Evolutionary conservation across 352 stramenopile genomes (phyloP), one percentile per base, ranked within the genome.

Genomic region (Pythium dissotocum): DNA sequence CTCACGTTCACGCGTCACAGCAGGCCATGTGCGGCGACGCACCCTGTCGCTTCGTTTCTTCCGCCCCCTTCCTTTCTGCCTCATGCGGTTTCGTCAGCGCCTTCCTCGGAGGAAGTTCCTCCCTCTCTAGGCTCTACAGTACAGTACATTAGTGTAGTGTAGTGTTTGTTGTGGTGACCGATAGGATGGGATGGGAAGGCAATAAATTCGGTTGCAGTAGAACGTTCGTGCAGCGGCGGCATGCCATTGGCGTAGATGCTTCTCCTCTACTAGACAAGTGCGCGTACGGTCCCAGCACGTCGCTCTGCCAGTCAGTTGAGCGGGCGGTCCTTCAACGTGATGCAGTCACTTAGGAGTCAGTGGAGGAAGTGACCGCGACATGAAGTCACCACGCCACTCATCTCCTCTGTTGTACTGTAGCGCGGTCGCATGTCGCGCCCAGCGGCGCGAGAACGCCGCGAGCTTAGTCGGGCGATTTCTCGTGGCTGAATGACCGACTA

Each of bases 401-500:
- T 49, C 42, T 26, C 8, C 16, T 49, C 42, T 18, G 9, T 5
- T 26, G 14, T 10, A 8, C 18, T 24, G 42, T 49, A 26, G 42
- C 18, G 42, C 6, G 3, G 5, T 49, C 42, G 42, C 42, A 21
- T 26, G 42, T 49, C 42, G 12, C 24, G 42, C 9, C 42, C 16
- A 26, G 42, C 42, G 18, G 6, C 42, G 42, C 16, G 42, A 49
- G 42, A 49, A 49, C 42, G 42, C 42, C 42, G 42, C 42, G 42
- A 49, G 42, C 42, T 49, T 49, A 49, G 42, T 49, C 42, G 18
- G 42, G 42, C 42, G 42, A 16, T 49, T 49, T 49, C 42, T 49
- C 42, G 42, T 49, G 42, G 42, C 42, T 49, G 42, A 49, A 49
- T 49, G 42, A 49, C 42, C 42, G 42, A 49, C 42, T 49, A 49